Evolutionary conservation across 805 yeast species (phyloP), one percentile per base, ranked within the genome.

Genomic region (Candida coleopterorum): DNA sequence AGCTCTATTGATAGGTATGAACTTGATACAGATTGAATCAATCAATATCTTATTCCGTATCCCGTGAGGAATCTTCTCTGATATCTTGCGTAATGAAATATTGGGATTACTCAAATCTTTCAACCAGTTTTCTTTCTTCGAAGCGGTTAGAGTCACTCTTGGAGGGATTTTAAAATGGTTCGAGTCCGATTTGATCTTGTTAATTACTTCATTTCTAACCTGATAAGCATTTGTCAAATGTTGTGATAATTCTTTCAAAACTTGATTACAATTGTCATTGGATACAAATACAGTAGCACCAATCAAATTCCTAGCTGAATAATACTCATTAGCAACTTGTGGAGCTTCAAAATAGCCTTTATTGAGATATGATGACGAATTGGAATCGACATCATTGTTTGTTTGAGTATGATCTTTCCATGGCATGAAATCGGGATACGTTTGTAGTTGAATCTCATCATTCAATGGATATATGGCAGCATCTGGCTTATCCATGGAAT

Each of bases 11-110:
- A 83, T 62, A 0, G 97, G 96, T 0, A 90, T 79, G 23, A 64
- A 62, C 50, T 81, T 79, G 17, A 62, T 50, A 41, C 82, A 72
- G 44, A 94, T 73, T 42, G 81, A 85, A 44, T 88, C 96, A 3
- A 90, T 54, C 14, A 90, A 64, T 1, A 73, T 70, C 45, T 77
- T 76, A 53, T 85, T 84, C 45, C 89, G 68, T 16, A 89, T 75
- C 0, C 97, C 97, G 55, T 90, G 96, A 0, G 98, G 97, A 6
- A 90, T 74, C 14, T 88, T 85, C 37, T 85, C 70, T 2, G 93
- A 74, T 4, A 89, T 72, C 41, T 74, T 75, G 29, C 74, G 68
- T 33, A 90, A 62, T 0, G 96, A 84, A 0, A 81, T 69, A 14
- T 65, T 59, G 0, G 82, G 73, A 35, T 83, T 71, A 3, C 93